phyloP scores from a whole-genome alignment of 73 alveolate genomes.

The Effrenium voratum region DNA sequence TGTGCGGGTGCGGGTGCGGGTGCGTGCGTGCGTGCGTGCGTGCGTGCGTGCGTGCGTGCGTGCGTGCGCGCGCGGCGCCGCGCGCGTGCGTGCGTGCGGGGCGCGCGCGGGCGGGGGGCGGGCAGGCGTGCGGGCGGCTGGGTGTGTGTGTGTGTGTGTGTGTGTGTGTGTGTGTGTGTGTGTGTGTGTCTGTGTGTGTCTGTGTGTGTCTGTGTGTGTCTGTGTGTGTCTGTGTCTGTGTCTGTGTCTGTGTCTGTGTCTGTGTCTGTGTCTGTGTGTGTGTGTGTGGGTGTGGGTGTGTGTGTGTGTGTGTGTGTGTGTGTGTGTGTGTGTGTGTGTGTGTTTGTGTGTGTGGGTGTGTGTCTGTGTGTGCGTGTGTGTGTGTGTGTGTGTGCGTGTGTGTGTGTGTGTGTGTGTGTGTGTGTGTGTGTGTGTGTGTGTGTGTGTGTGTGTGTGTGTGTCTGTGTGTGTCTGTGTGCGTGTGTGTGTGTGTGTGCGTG shows the following conservation, averaged over 20 bases:
- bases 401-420: not conserved
- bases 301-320: not conserved
- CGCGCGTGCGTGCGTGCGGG: too few species aligned
- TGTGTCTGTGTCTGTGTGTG: not conserved
- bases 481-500: not conserved
- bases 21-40: too few species aligned
- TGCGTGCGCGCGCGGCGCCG: too few species aligned
- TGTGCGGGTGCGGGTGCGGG: too few species aligned
- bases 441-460: not conserved
- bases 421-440: not conserved
- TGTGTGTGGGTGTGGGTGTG: too few species aligned
- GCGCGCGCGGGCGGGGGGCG: too few species aligned
- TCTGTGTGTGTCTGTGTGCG: not conserved
- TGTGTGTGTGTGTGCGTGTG: not conserved
- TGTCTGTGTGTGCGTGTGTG: not conserved
- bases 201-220: not conserved
- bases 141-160: too few species aligned
- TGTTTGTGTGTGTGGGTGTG: too few species aligned
- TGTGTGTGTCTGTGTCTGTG: not conserved
- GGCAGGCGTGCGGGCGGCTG: too few species aligned
- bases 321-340: not conserved
- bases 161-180: not conserved
- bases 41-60: too few species aligned
- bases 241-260: not conserved
- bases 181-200: not conserved